Percentiles rank a stretch among this genome's conserved stretches.
Conservation (phyloP, 257 asterid genomes). For the Solanum corneliomulleri region DNA sequence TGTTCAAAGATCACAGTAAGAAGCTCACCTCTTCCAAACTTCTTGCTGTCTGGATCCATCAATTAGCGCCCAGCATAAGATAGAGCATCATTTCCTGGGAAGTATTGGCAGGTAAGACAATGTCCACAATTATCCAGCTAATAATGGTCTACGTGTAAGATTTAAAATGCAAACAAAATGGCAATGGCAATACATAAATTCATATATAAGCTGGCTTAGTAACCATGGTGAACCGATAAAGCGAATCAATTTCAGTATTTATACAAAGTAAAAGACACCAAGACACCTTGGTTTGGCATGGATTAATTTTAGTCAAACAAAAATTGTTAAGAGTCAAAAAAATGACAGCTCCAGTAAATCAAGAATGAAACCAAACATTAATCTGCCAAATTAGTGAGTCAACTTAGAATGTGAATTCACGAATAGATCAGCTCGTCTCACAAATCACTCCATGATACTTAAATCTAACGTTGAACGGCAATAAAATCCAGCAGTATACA, state of each 20-base stretch:
- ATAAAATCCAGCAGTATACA: neutral
- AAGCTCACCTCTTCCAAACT: slow-evolving; percentile 86
- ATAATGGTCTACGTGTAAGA: neutral
- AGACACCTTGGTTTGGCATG: neutral
- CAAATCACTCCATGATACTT: neutral
- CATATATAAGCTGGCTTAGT: neutral
- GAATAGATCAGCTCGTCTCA: neutral
- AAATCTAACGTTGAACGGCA: neutral
- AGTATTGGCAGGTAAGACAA: neutral
- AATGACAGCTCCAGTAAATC: neutral
- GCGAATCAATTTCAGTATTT: neutral
- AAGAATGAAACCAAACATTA: neutral
- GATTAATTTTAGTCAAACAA: neutral
- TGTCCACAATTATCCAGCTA: neutral
- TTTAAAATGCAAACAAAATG: neutral
- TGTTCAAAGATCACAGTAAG: neutral
- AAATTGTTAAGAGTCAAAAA: neutral
- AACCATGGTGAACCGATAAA: neutral
- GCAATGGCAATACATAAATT: neutral
- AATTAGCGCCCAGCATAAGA: slow-evolving; percentile 36
- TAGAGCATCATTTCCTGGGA: slow-evolving; percentile 38
- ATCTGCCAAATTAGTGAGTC: neutral
- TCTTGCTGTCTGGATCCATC: slow-evolving; percentile 87
- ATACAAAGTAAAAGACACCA: neutral
- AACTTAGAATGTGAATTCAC: neutral